phyloP scores from a whole-genome alignment of 1,139 yeast genomes.

The Blastobotrys malaysiensis region DNA sequence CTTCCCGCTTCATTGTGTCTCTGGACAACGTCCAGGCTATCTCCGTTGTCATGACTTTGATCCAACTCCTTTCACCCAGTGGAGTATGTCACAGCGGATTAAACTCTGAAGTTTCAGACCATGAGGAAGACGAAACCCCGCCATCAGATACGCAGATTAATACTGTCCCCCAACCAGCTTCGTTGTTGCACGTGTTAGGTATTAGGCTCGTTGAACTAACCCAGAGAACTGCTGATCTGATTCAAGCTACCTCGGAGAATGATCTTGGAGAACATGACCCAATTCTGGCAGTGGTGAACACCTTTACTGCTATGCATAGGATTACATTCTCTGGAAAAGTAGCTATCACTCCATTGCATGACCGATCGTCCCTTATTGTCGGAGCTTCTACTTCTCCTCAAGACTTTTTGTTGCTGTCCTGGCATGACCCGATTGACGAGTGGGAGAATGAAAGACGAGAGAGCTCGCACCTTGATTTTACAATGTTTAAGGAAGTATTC shows the following conservation, averaged over 20 bases:
- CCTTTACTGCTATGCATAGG: constrained; percentile 48
- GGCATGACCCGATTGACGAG: not conserved
- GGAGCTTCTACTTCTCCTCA: constrained; percentile 2
- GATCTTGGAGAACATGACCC: constrained; percentile 41
- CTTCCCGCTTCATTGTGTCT: constrained; percentile 16
- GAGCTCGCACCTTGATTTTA: not conserved
- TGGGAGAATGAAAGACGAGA: not conserved
- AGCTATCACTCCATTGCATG: constrained; percentile 44
- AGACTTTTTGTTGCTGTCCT: not conserved
- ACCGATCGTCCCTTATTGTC: constrained; percentile 30
- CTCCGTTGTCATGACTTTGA: constrained; percentile 31
- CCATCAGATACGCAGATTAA: not conserved
- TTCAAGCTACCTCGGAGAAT: constrained; percentile 51
- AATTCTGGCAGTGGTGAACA: constrained; percentile 47
- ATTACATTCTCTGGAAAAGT: constrained; percentile 50
- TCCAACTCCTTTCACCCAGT: constrained; percentile 24
- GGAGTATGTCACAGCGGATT: not conserved
- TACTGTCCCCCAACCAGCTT: not conserved
- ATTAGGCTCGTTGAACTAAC: constrained; percentile 54
- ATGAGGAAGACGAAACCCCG: not conserved
- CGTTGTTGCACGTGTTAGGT: constrained; percentile 39
- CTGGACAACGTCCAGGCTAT: constrained; percentile 26
- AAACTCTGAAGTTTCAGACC: too few relatives aligned
- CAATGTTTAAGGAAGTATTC: not conserved
- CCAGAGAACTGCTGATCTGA: constrained; percentile 61